Evolutionary conservation across 2,329 filamentous ascomycete species (phyloP).

Genomic region (Fusarium agapanthi): DNA sequence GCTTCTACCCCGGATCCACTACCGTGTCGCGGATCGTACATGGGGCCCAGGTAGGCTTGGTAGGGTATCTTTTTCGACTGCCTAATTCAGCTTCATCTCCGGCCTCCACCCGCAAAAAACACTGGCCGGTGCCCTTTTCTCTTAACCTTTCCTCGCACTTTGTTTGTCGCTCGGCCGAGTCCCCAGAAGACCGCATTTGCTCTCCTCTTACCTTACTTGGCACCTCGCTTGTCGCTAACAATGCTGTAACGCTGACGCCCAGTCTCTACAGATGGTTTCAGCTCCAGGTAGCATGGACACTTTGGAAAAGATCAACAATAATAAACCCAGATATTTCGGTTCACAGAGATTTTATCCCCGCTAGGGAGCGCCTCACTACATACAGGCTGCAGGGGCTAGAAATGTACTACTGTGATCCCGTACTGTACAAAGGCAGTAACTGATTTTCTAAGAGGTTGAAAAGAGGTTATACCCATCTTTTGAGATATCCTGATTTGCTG

Average conservation of each 20-base stretch:
- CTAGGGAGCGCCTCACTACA: background rate
- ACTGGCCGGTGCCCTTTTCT: constrained; percentile 7
- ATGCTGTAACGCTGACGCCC: constrained; percentile 21
- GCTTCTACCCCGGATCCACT: constrained; percentile 44
- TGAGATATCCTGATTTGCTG: background rate
- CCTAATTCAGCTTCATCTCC: constrained; percentile 44
- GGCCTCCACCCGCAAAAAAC: constrained; percentile 7
- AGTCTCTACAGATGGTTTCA: constrained; percentile 34
- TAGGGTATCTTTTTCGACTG: constrained; percentile 27
- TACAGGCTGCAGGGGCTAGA: background rate
- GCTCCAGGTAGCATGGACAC: constrained; percentile 30
- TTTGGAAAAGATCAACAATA: constrained; percentile 36
- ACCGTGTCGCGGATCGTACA: constrained; percentile 39
- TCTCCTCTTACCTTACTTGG: background rate
- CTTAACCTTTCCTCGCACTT: background rate
- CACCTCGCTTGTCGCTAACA: constrained; percentile 20
- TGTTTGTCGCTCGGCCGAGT: constrained; percentile 42
- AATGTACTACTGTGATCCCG: background rate
- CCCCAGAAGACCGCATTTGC: constrained; percentile 29
- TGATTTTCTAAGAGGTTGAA: background rate
- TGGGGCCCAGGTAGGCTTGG: constrained; percentile 16
- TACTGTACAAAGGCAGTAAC: background rate
- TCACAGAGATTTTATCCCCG: constrained; percentile 26
- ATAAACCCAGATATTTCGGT: constrained; percentile 18
- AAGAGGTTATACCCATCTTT: background rate